Percentiles rank a stretch among this genome's conserved stretches.
Conservation (phyloP, 352 stramenopile species). For the Phytophthora cactorum region DNA sequence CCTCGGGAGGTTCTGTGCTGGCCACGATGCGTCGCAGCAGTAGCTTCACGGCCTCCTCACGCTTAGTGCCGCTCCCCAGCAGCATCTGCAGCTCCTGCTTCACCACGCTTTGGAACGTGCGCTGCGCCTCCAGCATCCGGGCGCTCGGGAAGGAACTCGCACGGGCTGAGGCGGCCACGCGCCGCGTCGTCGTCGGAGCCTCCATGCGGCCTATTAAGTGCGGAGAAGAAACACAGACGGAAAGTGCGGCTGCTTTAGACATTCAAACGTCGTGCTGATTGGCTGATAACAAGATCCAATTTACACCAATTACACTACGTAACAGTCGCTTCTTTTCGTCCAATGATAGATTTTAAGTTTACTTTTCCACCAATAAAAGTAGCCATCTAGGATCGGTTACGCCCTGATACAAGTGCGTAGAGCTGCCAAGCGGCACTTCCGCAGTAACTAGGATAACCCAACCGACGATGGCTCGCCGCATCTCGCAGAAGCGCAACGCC, state of each 20-base stretch:
- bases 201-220: slow-evolving; percentile 24
- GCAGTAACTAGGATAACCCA: background rate
- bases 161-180: slow-evolving; percentile 9
- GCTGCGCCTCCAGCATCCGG: slow-evolving; percentile 73
- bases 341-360: slow-evolving; percentile 1
- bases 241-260: slow-evolving; percentile 25
- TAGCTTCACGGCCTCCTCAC: slow-evolving; percentile 77
- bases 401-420: background rate
- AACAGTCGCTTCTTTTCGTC: background rate
- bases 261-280: slow-evolving; percentile 17
- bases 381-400: slow-evolving; percentile 8
- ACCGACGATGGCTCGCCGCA: slow-evolving; percentile 59
- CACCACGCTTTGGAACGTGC: slow-evolving; percentile 74
- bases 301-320: slow-evolving; percentile 16
- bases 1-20: slow-evolving; percentile 62
- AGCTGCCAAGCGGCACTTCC: slow-evolving; percentile 8
- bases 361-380: slow-evolving; percentile 14
- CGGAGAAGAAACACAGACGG: slow-evolving; percentile 24
- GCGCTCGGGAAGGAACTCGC: slow-evolving; percentile 23
- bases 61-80: slow-evolving; percentile 53
- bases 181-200: slow-evolving; percentile 32
- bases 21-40: slow-evolving; percentile 80
- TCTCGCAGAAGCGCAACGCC: slow-evolving; percentile 84
- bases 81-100: slow-evolving; percentile 84
- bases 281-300: slow-evolving; percentile 18